Conservation (phyloP, 805 yeast genomes). For the Blastobotrys americana region DNA sequence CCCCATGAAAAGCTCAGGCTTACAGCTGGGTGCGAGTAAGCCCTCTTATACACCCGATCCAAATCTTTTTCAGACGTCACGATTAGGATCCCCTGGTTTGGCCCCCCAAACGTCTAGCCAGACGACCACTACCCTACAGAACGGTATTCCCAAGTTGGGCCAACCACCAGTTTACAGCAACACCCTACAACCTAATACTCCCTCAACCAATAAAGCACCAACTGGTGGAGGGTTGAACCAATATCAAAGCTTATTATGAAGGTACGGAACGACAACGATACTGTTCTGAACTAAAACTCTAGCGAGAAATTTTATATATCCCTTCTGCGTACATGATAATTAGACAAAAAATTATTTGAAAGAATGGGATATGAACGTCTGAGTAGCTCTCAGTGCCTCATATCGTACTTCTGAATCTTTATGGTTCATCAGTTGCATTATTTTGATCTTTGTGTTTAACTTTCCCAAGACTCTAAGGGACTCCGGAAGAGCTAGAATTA, state of each 20-base stretch:
- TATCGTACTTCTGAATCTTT: slow-evolving; percentile 83
- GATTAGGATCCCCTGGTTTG: too few relatives aligned
- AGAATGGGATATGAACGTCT: slow-evolving; percentile 80
- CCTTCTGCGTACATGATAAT: neutral
- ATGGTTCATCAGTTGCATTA: slow-evolving; percentile 77
- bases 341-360: slow-evolving; percentile 32
- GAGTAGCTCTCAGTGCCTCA: slow-evolving; percentile 95
- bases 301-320: too few relatives aligned
- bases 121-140: too few relatives aligned
- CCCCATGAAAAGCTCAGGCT: neutral
- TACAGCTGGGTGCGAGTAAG: neutral
- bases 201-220: slow-evolving; percentile 6
- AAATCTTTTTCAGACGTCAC: neutral
- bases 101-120: too few relatives aligned
- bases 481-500: slow-evolving; percentile 57
- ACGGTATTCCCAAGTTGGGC: too few relatives aligned
- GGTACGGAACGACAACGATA: too few relatives aligned
- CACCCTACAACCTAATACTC: too few relatives aligned
- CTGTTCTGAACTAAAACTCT: too few relatives aligned
- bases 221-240: slow-evolving; percentile 14
- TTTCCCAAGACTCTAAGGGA: slow-evolving; percentile 47
- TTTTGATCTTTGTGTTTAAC: slow-evolving; percentile 60
- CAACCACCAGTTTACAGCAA: too few relatives aligned
- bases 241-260: slow-evolving; percentile 18
- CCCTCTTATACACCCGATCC: neutral